Evolutionary conservation across 371 early-diverging fungal species (phyloP).

Genomic region (Rhizopus sp.): DNA sequence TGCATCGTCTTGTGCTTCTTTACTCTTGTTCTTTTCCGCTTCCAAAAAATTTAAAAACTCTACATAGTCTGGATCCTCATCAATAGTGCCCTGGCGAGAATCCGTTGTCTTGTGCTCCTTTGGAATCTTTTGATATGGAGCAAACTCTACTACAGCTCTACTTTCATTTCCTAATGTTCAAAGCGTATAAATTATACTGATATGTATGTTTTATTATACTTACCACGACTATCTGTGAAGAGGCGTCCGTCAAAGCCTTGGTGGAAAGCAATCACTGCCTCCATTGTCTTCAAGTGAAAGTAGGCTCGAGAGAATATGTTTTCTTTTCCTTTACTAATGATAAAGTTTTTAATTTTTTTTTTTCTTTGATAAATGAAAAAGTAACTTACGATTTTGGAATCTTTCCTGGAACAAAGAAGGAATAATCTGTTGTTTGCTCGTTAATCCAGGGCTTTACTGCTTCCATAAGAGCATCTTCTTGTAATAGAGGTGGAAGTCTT

Average conservation of each 20-base stretch:
- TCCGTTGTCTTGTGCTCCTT: conserved; percentile 67
- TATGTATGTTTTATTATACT: background rate
- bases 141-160: conserved; percentile 79
- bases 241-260: conserved; percentile 78
- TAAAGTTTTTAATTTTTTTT: conserved; percentile 2
- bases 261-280: conserved; percentile 71
- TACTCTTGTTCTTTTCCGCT: conserved; percentile 42
- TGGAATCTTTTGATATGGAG: conserved; percentile 77
- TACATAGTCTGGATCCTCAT: conserved; percentile 76
- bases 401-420: conserved; percentile 71
- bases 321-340: conserved; percentile 69
- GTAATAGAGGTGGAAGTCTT: conserved; percentile 78
- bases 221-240: conserved; percentile 74
- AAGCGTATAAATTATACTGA: background rate
- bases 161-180: conserved; percentile 60
- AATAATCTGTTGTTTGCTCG: conserved; percentile 56
- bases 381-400: conserved; percentile 64
- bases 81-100: conserved; percentile 76
- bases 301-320: conserved; percentile 76
- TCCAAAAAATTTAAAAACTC: conserved; percentile 73
- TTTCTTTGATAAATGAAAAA: conserved; percentile 3
- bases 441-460: conserved; percentile 61
- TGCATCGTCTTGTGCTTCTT: conserved; percentile 32
- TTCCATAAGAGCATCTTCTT: conserved; percentile 69
- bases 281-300: conserved; percentile 71